phyloP scores from a whole-genome alignment of 257 asterid species.

The Ligustrum vulgare region DNA sequence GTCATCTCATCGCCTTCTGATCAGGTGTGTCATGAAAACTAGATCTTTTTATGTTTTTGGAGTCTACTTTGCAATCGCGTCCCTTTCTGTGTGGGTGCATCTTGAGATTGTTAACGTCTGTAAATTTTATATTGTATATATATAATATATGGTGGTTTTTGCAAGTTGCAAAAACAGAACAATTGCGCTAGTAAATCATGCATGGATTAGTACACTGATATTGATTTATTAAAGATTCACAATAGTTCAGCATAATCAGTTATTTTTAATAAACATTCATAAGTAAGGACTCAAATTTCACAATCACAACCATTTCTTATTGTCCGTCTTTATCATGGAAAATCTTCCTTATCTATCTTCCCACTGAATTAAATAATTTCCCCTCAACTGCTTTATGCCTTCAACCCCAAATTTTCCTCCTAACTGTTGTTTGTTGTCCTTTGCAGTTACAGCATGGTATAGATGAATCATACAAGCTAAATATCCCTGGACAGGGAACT shows the following conservation, averaged over 20 bases:
- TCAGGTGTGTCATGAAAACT: constrained; percentile 40
- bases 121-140: neutral
- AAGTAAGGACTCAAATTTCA: no score
- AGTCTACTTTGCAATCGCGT: constrained; percentile 8
- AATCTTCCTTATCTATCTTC: neutral
- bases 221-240: no score
- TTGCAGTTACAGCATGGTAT: constrained; percentile 75
- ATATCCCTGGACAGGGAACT: constrained; percentile 49
- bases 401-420: neutral
- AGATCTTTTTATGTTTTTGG: neutral
- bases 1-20: constrained; percentile 64
- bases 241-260: no score
- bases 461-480: constrained; percentile 74
- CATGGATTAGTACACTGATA: neutral
- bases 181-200: neutral
- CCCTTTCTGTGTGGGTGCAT: neutral
- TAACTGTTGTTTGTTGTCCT: constrained; percentile 7
- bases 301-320: no score
- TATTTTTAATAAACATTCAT: no score
- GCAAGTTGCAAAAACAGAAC: neutral
- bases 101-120: neutral
- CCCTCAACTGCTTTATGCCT: neutral
- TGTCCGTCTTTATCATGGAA: neutral
- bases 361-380: neutral
- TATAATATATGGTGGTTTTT: neutral